phyloP scores from a whole-genome alignment of 2,329 filamentous ascomycete genomes.

The Truncatella angustata region DNA sequence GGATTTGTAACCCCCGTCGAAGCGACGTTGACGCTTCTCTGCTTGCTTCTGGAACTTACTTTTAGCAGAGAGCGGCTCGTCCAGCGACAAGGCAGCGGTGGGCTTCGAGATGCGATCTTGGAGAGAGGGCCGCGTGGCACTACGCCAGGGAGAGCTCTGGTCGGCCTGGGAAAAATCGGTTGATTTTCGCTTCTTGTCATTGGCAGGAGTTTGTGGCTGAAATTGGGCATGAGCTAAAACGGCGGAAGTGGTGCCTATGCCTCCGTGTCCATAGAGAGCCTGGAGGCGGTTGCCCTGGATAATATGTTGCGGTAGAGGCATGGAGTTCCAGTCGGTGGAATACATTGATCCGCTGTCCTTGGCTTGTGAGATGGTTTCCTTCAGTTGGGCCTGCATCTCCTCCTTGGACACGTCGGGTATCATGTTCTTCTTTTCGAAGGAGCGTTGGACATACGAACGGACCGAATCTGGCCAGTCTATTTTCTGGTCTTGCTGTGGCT shows the following conservation, averaged over 20 bases:
- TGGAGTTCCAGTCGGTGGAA: constrained; percentile 75
- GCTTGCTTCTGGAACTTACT: constrained; percentile 90
- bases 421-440: constrained; percentile 74
- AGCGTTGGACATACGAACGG: constrained; percentile 83
- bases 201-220: constrained; percentile 13
- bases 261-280: constrained; percentile 39
- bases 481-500: constrained; percentile 49
- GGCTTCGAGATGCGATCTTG: constrained; percentile 74
- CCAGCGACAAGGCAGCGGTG: constrained; percentile 46
- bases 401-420: constrained; percentile 58
- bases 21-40: constrained; percentile 87
- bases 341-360: constrained; percentile 72
- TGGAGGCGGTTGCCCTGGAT: constrained; percentile 68
- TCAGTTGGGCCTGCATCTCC: constrained; percentile 83
- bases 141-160: constrained; percentile 64
- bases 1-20: constrained; percentile 65
- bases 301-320: constrained; percentile 83
- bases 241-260: constrained; percentile 3
- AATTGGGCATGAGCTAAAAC: neutral
- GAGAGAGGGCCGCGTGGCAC: constrained; percentile 58
- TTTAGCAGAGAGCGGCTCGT: constrained; percentile 44
- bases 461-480: constrained; percentile 82
- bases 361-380: constrained; percentile 78
- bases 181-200: constrained; percentile 79
- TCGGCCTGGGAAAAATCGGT: constrained; percentile 56